Evolutionary conservation across 2,329 filamentous ascomycete genomes (phyloP).

Genomic region (Clarireedia homoeocarpa): DNA sequence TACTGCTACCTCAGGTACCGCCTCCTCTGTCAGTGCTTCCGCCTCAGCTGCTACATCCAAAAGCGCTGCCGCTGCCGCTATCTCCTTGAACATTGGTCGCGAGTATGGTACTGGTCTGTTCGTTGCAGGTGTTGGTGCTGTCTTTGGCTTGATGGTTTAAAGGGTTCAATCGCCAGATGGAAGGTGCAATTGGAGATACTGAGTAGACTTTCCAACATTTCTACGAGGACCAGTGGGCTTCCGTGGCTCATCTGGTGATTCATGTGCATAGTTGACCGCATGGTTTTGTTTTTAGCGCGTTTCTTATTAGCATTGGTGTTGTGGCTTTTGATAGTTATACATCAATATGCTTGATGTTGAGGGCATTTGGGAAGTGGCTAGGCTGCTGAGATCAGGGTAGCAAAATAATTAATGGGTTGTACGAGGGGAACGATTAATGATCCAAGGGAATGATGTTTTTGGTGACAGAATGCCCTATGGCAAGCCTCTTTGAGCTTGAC

Average conservation of each 20-base stretch:
- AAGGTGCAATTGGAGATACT: background rate
- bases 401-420: background rate
- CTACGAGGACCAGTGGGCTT: conserved; percentile 2
- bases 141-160: conserved; percentile 50
- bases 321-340: conserved; percentile 21
- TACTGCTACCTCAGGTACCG: conserved; percentile 20
- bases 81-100: conserved; percentile 31
- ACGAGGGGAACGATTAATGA: background rate
- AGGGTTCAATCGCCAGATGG: background rate
- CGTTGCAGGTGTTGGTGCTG: conserved; percentile 42
- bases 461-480: background rate
- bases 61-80: conserved; percentile 32
- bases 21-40: conserved; percentile 22
- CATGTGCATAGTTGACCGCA: conserved; percentile 17
- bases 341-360: conserved; percentile 4
- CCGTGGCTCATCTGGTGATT: conserved; percentile 18
- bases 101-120: conserved; percentile 38
- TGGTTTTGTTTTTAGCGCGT: conserved; percentile 6
- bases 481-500: background rate
- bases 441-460: background rate
- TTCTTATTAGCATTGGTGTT: conserved; percentile 29
- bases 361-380: background rate
- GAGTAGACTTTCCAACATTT: conserved; percentile 9
- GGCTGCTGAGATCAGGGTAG: background rate
- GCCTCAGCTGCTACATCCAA: conserved; percentile 25